Conservation (phyloP, 1,284 basidiomycete genomes). For the Apiotrichum sp. region DNA sequence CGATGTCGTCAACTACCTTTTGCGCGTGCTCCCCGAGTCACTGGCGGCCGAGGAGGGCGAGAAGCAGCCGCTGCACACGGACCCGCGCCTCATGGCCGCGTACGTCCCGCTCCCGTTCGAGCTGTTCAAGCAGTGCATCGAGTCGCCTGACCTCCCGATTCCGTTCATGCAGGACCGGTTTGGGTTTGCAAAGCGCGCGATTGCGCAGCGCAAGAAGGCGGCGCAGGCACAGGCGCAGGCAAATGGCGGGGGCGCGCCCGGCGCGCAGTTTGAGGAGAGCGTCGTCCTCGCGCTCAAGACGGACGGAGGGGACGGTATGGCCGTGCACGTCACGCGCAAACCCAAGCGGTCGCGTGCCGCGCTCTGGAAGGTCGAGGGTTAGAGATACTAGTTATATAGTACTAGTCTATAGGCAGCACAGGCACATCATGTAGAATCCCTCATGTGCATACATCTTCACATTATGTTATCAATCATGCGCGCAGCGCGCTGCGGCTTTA, state of each 20-base stretch:
- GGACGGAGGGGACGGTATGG: slow-evolving; percentile 56
- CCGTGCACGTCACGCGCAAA: slow-evolving; percentile 78
- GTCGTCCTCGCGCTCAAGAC: slow-evolving; percentile 78
- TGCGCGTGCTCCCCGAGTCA: slow-evolving; percentile 60
- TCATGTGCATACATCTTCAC: slow-evolving; percentile 1
- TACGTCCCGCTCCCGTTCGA: slow-evolving; percentile 45
- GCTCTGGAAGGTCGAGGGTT: slow-evolving; percentile 78
- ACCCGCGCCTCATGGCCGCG: slow-evolving; percentile 33
- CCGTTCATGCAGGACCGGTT: slow-evolving; percentile 71
- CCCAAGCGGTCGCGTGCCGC: slow-evolving; percentile 61
- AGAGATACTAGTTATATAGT: no score
- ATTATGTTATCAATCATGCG: not conserved
- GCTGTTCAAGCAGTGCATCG: slow-evolving; percentile 41
- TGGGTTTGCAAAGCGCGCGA: slow-evolving; percentile 80
- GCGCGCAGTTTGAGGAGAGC: slow-evolving; percentile 57
- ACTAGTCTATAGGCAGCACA: no score
- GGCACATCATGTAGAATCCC: not conserved
- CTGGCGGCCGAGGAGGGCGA: slow-evolving; percentile 34
- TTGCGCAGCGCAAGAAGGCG: slow-evolving; percentile 66
- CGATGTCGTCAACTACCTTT: slow-evolving; percentile 53
- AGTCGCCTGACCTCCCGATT: slow-evolving; percentile 36
- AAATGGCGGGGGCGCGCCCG: slow-evolving; percentile 47
- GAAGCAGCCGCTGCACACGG: slow-evolving; percentile 2
- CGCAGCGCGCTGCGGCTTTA: not conserved
- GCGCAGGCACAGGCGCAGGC: slow-evolving; percentile 54